phyloP scores from a whole-genome alignment of 257 asterid genomes.

The Apocynum venetum region DNA sequence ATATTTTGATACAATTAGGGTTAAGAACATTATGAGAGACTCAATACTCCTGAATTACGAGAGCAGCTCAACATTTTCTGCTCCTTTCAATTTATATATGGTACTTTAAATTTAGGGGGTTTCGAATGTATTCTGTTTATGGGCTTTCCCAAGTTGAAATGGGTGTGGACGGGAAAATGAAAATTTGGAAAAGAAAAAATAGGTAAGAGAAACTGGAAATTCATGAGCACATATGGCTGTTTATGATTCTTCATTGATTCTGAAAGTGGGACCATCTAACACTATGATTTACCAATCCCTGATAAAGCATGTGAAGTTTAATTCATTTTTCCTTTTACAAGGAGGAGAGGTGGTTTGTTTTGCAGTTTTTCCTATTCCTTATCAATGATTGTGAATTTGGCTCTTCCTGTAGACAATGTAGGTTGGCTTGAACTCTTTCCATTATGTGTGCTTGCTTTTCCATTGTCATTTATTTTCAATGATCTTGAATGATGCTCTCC shows the following conservation, averaged over 20 bases:
- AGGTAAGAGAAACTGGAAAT: neutral
- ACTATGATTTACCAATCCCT: neutral
- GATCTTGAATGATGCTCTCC: neutral
- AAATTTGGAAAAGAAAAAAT: neutral
- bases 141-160: too few species aligned
- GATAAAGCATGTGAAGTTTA: neutral
- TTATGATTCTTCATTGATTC: neutral
- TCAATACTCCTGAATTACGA: neutral
- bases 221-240: neutral
- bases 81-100: too few species aligned
- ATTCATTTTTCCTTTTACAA: neutral
- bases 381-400: neutral
- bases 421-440: neutral
- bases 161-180: neutral
- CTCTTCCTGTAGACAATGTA: neutral
- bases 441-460: neutral
- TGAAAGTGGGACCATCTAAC: neutral
- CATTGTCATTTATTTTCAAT: neutral
- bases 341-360: neutral
- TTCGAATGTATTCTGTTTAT: too few species aligned
- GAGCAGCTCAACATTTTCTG: neutral
- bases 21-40: neutral
- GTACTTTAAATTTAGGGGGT: neutral
- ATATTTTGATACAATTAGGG: neutral
- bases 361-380: neutral